Evolutionary conservation across 176 grass and related monocot species (phyloP).

Genomic region (Raddia distichophylla): DNA sequence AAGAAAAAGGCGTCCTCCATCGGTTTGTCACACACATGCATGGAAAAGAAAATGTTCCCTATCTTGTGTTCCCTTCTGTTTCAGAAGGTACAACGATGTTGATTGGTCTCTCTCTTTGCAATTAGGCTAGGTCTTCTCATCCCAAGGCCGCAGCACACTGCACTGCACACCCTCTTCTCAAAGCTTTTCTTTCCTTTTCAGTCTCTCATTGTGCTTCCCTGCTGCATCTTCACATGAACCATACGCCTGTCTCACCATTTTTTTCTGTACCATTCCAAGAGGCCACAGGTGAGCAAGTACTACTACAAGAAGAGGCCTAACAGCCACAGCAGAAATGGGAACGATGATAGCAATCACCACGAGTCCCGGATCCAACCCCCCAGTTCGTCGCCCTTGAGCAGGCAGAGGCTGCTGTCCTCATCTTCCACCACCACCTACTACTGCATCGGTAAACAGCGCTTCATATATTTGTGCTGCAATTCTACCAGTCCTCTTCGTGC

Average conservation of each 20-base stretch:
- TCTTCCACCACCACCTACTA: conserved; percentile 33
- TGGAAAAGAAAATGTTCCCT: not conserved
- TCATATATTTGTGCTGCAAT: not conserved
- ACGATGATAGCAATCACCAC: conserved; percentile 32
- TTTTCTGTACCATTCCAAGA: conserved; percentile 39
- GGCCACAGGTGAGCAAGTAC: conserved; percentile 51
- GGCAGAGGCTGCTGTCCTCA: conserved; percentile 47
- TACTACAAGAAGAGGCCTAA: conserved; percentile 51
- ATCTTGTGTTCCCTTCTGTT: not conserved
- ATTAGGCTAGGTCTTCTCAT: not conserved
- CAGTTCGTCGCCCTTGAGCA: conserved; percentile 44
- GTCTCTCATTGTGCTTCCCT: not conserved
- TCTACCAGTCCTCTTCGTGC: conserved; percentile 14
- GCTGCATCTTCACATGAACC: conserved; percentile 15
- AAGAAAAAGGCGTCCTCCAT: not conserved
- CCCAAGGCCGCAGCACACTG: not conserved
- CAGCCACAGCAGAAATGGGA: conserved; percentile 40
- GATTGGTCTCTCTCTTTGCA: not conserved
- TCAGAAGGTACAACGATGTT: conserved; percentile 10
- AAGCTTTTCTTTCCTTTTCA: conserved; percentile 37
- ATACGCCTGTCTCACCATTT: conserved; percentile 27
- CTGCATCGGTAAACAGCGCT: conserved; percentile 46
- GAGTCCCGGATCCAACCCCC: conserved; percentile 28
- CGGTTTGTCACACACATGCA: not conserved
- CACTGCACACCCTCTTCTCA: conserved; percentile 4